These are phyloP conservation scores for Alternaria postmessia DNA, from an alignment of 2,329 filamentous ascomycete species.

Conservation along the genomic window DNA sequence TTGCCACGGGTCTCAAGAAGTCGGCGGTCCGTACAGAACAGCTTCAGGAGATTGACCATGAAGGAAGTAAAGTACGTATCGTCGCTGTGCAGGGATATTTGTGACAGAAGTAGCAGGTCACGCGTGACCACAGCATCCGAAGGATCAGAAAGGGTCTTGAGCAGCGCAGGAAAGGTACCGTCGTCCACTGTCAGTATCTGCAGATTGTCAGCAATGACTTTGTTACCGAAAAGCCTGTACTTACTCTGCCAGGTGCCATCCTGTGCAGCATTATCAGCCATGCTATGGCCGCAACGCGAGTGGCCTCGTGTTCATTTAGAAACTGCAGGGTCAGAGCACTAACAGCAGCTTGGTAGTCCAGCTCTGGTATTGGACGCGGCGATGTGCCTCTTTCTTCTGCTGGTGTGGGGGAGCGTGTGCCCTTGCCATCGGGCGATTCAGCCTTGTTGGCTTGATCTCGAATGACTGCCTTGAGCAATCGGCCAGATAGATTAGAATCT, in stretches of 20 bases:
- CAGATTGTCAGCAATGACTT: constrained; percentile 9
- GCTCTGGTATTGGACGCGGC: constrained; percentile 64
- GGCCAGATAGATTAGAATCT: constrained; percentile 49
- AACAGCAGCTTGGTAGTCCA: constrained; percentile 96
- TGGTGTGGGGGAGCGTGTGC: constrained; percentile 52
- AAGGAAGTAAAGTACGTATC: constrained; percentile 98
- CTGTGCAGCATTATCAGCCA: constrained; percentile 98
- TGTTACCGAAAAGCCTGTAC: not conserved
- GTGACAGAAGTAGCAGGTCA: constrained; percentile 89
- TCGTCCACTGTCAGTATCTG: constrained; percentile 86
- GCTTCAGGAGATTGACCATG: constrained; percentile 94
- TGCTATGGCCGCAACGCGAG: constrained; percentile 87
- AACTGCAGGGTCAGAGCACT: constrained; percentile 93
- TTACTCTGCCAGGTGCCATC: constrained; percentile 89
- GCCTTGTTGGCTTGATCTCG: constrained; percentile 42
- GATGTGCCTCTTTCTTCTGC: constrained; percentile 56
- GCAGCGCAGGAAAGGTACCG: constrained; percentile 91
- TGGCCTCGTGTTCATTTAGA: constrained; percentile 95
- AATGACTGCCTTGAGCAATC: constrained; percentile 46
- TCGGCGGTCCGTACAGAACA: constrained; percentile 93
- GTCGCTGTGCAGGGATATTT: constrained; percentile 95
- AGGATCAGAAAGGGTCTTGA: constrained; percentile 95
- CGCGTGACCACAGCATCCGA: constrained; percentile 95
- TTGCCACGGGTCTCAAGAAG: constrained; percentile 93
- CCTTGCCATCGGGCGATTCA: constrained; percentile 38